Evolutionary conservation across 192 early-diverging fungal genomes (phyloP), one percentile per base, ranked within the genome.

Genomic region (Coemansia nantahalensis): DNA sequence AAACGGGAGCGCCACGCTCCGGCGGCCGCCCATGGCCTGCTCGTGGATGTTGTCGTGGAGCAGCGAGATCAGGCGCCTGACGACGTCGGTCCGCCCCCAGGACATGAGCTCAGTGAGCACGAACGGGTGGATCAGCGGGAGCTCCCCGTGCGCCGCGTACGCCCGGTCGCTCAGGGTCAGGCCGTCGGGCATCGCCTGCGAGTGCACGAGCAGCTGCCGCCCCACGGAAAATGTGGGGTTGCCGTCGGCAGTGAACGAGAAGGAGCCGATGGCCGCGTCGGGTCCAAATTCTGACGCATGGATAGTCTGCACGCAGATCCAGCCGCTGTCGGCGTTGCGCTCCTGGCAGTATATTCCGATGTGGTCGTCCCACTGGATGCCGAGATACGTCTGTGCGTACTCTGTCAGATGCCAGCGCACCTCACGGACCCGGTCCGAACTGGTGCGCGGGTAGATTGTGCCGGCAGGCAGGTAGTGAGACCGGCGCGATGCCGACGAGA

Each of bases 371-470:
- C 74, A 77, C 40, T 70, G 74, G 22, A 77, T 62, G 16, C 74
- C 74, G 11, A 77, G 52, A 35, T 77, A 77, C 5, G 62, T 61
- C 41, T 77, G 74, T n/a, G 74, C 74, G 46, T 61, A 69, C 9
- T 70, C 68, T 4, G 74, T 77, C 51, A 77, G 37, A 37, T 77
- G 64, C 74, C 74, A 77, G 37, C 74, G 67, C 21, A 77, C 61
- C 23, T 77, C 74, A 10, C 59, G 62, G 36, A 77, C 74, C 0
- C 63, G 58, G 32, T 77, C 67, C 3, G 48, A 37, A 17, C 54
- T 59, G 40, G 23, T 44, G 17, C 42, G 58, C 39, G 74, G 74
- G 23, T 70, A 45, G n/a, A 77, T 77, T 4, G 67, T 77, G 17
- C 67, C 74, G 1, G 74, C 74, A 18, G 74, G 74, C 34, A 77